These are phyloP conservation scores for Penicillium cinerascens DNA, from an alignment of 495 filamentous ascomycete species.

Conservation along the genomic window DNA sequence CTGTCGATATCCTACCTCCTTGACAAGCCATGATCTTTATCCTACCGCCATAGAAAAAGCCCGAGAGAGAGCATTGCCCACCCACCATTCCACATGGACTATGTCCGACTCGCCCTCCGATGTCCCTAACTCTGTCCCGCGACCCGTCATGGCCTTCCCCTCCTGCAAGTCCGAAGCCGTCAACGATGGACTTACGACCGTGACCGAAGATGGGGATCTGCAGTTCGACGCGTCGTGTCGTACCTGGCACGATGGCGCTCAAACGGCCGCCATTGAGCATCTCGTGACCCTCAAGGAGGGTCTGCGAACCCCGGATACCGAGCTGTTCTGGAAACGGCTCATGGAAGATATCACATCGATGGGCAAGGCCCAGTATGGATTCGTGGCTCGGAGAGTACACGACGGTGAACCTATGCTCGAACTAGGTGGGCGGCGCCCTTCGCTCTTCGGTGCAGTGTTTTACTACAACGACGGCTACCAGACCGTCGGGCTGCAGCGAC, in stretches of 20 bases:
- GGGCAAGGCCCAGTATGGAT: constrained; percentile 64
- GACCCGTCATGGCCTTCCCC: constrained; percentile 31
- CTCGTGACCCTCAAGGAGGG: constrained; percentile 60
- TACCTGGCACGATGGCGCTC: constrained; percentile 47
- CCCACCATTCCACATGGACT: constrained; percentile 21
- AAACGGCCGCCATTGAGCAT: constrained; percentile 61
- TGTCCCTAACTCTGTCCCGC: constrained; percentile 30
- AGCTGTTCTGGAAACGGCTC: constrained; percentile 64
- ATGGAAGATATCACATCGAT: constrained; percentile 66
- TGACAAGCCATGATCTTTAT: constrained; percentile 31
- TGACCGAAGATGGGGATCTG: constrained; percentile 46
- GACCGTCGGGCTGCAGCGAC: constrained; percentile 49
- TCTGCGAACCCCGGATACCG: constrained; percentile 51
- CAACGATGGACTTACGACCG: constrained; percentile 32
- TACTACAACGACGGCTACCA: constrained; percentile 65
- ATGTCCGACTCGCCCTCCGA: constrained; percentile 41
- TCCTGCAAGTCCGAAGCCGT: constrained; percentile 46
- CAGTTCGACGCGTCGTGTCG: constrained; percentile 46
- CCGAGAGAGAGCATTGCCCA: constrained; percentile 4
- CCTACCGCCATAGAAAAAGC: constrained; percentile 15
- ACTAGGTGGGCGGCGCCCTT: constrained; percentile 48
- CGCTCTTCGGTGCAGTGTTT: constrained; percentile 63
- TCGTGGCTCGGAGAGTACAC: constrained; percentile 64
- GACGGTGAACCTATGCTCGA: constrained; percentile 49
- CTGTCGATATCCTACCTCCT: background rate